Evolutionary conservation across 192 early-diverging fungal species (phyloP), one percentile per base, ranked within the genome.

Genomic region (Coemansia erecta): DNA sequence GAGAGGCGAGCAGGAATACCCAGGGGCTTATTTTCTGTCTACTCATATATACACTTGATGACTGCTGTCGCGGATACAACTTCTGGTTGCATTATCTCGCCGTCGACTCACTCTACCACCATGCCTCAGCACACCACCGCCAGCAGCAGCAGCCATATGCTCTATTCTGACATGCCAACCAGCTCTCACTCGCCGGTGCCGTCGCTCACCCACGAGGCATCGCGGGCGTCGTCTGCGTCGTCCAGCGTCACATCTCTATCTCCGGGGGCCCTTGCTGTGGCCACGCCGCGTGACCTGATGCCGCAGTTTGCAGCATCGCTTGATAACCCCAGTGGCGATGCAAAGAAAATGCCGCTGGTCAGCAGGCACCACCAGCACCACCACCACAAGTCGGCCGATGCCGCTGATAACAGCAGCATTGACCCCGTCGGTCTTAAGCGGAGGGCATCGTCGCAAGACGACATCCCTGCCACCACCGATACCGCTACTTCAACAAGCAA

Each of bases 161-260:
- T 7, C 45, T 47, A 47, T 47, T 17, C 13, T 2, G 19, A 47
- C 10, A 10, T 17, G 52, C 41, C 51, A 17, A 35, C 45, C 40
- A 21, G 43, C 28, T 23, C 23, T 18, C 50, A 52, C 48, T 52
- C 73, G 58, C 73, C 73, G 22, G 73, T 76, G 40, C 73, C 73
- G 19, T 69, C 73, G 48, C 57, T 76, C 63, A 77, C 73, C 23
- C 63, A 62, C 53, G 61, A 47, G 12, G 57, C 58, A 9, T 66
- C 68, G 53, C 58, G 60, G 55, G 49, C 66, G 37, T 70, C 73
- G 57, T 77, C 73, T 3, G 73, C 64, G 28, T 77, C 73, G 37
- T 76, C 73, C 19, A 70, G 73, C 47, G 73, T 77, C 64, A 77
- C 63, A 52, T 53, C 73, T 23, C 22, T 77, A 56, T 77, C 73